Evolutionary conservation across 192 early-diverging fungal species (phyloP).

Genomic region (Backusella australiensis): DNA sequence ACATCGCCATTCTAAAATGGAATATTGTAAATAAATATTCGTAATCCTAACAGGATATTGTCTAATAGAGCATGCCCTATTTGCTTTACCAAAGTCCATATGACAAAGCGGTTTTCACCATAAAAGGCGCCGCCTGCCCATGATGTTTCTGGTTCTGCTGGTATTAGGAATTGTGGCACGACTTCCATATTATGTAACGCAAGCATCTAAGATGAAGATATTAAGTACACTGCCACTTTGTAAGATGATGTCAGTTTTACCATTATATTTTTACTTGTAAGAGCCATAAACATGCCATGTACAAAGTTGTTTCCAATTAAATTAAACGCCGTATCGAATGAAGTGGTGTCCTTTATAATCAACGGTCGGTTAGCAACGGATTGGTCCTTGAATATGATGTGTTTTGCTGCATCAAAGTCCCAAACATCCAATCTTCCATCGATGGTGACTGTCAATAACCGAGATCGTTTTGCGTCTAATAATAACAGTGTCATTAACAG

Average conservation of each 20-base stretch:
- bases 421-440: conserved; percentile 50
- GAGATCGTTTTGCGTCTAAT: conserved; percentile 34
- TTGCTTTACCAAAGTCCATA: conserved; percentile 46
- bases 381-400: conserved; percentile 45
- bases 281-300: conserved; percentile 30
- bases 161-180: conserved; percentile 16
- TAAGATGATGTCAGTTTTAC: background rate
- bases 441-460: conserved; percentile 44
- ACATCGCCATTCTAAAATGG: conserved; percentile 31
- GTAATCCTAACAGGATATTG: background rate
- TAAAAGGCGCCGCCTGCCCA: conserved; percentile 44
- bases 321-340: conserved; percentile 18
- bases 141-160: conserved; percentile 4
- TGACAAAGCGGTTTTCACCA: conserved; percentile 20
- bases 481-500: background rate
- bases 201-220: conserved; percentile 3
- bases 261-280: conserved; percentile 27
- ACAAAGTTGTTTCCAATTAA: conserved; percentile 7
- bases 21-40: background rate
- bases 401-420: conserved; percentile 47
- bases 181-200: conserved; percentile 7
- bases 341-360: background rate
- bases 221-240: background rate
- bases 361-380: conserved; percentile 12
- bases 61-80: background rate